phyloP scores from a whole-genome alignment of 202 grass and related monocot species.

The Panicum hallii region DNA sequence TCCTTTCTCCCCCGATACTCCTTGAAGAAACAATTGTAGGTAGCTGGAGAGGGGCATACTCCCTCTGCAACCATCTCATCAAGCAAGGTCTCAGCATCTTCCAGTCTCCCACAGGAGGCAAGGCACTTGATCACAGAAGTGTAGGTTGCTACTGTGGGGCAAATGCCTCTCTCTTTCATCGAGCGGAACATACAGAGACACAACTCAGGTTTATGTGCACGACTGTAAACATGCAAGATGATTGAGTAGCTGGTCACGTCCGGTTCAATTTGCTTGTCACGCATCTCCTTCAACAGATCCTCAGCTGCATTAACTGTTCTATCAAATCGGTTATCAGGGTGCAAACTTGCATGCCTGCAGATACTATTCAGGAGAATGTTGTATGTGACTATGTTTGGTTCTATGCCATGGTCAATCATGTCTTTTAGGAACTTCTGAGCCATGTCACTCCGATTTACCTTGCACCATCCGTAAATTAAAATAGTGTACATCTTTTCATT shows the following conservation, averaged over 20 bases:
- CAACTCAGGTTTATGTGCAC: conserved; percentile 90
- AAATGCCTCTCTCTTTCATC: conserved; percentile 84
- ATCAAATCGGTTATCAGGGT: conserved; percentile 89
- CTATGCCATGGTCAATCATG: conserved; percentile 79
- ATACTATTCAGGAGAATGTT: conserved; percentile 94
- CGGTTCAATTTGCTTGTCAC: conserved; percentile 74
- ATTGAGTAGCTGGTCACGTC: conserved; percentile 89
- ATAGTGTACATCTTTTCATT: conserved; percentile 86
- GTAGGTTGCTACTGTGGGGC: conserved; percentile 80
- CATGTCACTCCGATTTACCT: conserved; percentile 71
- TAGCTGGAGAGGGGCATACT: conserved; percentile 70
- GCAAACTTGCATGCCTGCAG: conserved; percentile 87
- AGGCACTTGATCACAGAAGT: conserved; percentile 94
- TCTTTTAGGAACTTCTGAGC: conserved; percentile 77
- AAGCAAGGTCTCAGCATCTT: conserved; percentile 75
- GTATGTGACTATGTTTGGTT: conserved; percentile 90
- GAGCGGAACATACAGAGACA: conserved; percentile 73
- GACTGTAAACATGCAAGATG: conserved; percentile 91
- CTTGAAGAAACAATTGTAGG: conserved; percentile 97
- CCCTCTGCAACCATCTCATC: conserved; percentile 75
- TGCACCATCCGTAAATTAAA: conserved; percentile 94
- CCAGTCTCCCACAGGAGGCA: conserved; percentile 81
- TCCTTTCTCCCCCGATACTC: conserved; percentile 92
- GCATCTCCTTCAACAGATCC: conserved; percentile 78
- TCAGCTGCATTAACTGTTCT: conserved; percentile 78